Percentiles rank a stretch among this genome's conserved stretches.
These are phyloP conservation scores for Gaeumannomyces tritici DNA, from an alignment of 2,329 filamentous ascomycete genomes.

Conservation along the genomic window DNA sequence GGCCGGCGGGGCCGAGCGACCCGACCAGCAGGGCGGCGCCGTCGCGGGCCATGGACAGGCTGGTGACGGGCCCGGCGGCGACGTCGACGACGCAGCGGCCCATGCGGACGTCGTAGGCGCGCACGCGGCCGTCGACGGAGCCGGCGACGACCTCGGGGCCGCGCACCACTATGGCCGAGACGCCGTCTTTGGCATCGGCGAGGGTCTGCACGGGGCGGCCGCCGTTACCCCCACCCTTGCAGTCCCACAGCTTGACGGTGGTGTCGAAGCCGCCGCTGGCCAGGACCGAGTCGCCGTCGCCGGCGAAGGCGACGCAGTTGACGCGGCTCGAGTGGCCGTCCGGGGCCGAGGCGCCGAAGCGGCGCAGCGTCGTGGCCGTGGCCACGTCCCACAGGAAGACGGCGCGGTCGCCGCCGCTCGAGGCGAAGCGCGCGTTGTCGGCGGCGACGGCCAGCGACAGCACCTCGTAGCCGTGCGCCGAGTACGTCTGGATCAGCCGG, in stretches of 20 bases:
- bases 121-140: slow-evolving; percentile 75
- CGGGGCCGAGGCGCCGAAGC: slow-evolving; percentile 51
- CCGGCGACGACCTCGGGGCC: slow-evolving; percentile 57
- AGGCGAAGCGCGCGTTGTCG: slow-evolving; percentile 79
- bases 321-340: slow-evolving; percentile 62
- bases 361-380: slow-evolving; percentile 64
- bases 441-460: slow-evolving; percentile 65
- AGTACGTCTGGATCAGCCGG: slow-evolving; percentile 75
- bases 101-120: slow-evolving; percentile 74
- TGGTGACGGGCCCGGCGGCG: slow-evolving; percentile 64
- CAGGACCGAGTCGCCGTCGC: slow-evolving; percentile 63
- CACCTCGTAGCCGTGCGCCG: slow-evolving; percentile 86
- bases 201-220: slow-evolving; percentile 63
- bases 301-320: slow-evolving; percentile 71
- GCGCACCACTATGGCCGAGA: slow-evolving; percentile 39
- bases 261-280: slow-evolving; percentile 68
- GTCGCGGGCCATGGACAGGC: slow-evolving; percentile 59
- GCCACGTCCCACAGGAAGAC: slow-evolving; percentile 95
- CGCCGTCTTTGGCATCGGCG: slow-evolving; percentile 61
- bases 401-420: slow-evolving; percentile 78
- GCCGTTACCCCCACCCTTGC: slow-evolving; percentile 34
- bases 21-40: slow-evolving; percentile 67
- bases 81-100: slow-evolving; percentile 64
- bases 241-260: slow-evolving; percentile 69
- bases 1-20: slow-evolving; percentile 57